A percentile compares a stretch with the other conserved stretches of the same genome.
These are phyloP conservation scores for Artomyces pyxidatus DNA, from an alignment of 768 basidiomycete species.

Conservation along the genomic window DNA sequence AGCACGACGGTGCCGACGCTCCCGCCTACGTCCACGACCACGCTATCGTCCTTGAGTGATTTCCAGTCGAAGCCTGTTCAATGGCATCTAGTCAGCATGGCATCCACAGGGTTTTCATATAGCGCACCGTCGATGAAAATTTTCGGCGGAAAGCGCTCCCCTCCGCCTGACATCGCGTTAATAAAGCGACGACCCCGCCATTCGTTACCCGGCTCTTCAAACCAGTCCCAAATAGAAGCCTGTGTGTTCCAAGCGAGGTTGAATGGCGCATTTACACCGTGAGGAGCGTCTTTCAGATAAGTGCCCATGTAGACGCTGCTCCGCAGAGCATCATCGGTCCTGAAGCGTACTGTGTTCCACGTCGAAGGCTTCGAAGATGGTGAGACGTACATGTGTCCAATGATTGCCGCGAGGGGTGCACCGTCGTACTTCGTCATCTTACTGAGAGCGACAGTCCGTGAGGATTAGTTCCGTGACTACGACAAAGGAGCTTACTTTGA, in stretches of 20 bases:
- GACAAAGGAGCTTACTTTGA: not conserved
- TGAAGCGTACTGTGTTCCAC: not conserved
- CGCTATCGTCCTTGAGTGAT: constrained; percentile 18
- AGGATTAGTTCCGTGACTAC: not conserved
- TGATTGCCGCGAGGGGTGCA: constrained; percentile 15
- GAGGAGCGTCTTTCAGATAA: not conserved
- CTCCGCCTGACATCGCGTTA: not conserved
- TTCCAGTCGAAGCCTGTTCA: constrained; percentile 30
- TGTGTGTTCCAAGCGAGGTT: not conserved
- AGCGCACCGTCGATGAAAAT: not conserved
- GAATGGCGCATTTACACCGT: not conserved
- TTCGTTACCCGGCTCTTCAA: not conserved
- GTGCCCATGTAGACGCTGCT: not conserved
- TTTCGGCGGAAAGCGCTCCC: not conserved
- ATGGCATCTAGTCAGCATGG: not conserved
- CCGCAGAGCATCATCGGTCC: constrained; percentile 6
- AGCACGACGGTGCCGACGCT: constrained; percentile 32
- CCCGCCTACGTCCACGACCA: constrained; percentile 34
- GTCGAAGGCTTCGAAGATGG: not conserved
- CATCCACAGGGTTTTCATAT: no score
- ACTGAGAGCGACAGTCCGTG: not conserved
- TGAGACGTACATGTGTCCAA: constrained; percentile 13
- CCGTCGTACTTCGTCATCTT: constrained; percentile 8
- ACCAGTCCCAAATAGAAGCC: constrained; percentile 1
- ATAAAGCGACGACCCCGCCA: constrained; percentile 1